These are phyloP conservation scores for Stagonosporopsis rhizophila DNA, from an alignment of 2,329 filamentous ascomycete species.

Conservation along the genomic window DNA sequence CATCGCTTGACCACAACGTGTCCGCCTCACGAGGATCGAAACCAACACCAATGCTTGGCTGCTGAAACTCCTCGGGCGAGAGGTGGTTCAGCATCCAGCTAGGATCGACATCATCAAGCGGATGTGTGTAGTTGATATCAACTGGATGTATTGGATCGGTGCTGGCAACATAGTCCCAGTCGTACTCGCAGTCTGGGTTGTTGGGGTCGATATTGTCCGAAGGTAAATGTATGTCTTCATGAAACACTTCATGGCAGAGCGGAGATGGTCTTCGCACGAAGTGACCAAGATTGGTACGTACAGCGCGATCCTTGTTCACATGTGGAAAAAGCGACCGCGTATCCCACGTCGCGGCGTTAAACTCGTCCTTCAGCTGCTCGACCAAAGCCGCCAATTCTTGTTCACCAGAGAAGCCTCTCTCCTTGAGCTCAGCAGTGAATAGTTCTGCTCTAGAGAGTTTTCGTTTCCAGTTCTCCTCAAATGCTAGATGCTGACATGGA, in stretches of 20 bases:
- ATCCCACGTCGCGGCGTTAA: constrained; percentile 22
- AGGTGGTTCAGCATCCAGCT: constrained; percentile 21
- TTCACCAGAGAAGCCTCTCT: constrained; percentile 8
- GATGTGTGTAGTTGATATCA: constrained; percentile 22
- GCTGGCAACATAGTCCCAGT: constrained; percentile 28
- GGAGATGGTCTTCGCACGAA: constrained; percentile 17
- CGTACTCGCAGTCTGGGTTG: constrained; percentile 20
- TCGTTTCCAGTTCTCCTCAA: constrained; percentile 24
- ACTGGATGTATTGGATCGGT: constrained; percentile 37
- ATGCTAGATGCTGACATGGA: constrained; percentile 31
- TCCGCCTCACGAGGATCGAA: constrained; percentile 7
- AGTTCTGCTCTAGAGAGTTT: constrained; percentile 24
- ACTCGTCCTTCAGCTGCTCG: constrained; percentile 20
- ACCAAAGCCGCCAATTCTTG: constrained; percentile 19
- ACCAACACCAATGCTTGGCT: not conserved
- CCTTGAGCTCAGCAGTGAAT: constrained; percentile 15
- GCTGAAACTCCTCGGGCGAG: constrained; percentile 9
- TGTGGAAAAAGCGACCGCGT: constrained; percentile 17
- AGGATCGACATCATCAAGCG: constrained; percentile 19
- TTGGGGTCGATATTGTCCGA: not conserved
- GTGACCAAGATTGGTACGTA: constrained; percentile 9
- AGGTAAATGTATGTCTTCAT: constrained; percentile 25
- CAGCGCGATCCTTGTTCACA: constrained; percentile 4
- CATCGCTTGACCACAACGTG: constrained; percentile 14
- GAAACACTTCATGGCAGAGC: constrained; percentile 25